Evolutionary conservation across 108 stramenopile species (phyloP).

Genomic region (Schizochytrium sp.): DNA sequence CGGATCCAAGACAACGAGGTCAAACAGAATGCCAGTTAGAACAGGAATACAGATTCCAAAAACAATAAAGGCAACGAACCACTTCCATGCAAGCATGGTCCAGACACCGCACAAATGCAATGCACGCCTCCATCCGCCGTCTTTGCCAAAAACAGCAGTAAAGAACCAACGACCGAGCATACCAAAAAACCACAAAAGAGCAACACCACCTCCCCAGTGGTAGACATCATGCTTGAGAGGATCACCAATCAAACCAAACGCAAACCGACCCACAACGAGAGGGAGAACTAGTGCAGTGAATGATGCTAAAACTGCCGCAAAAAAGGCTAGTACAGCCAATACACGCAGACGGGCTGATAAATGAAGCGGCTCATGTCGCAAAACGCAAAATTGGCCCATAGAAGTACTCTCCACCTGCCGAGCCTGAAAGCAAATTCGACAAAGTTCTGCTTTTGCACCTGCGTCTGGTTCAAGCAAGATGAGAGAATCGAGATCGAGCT

Average conservation of each 20-base stretch:
- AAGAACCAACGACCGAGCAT: conserved; percentile 33
- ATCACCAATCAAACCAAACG: conserved; percentile 44
- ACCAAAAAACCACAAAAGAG: not conserved
- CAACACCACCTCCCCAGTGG: conserved; percentile 17
- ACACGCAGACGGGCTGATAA: conserved; percentile 8
- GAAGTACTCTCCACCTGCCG: conserved; percentile 9
- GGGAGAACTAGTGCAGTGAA: conserved; percentile 46
- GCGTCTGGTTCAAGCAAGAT: conserved; percentile 36
- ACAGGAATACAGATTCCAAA: conserved; percentile 13
- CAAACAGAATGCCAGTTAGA: not conserved
- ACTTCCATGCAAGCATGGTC: not conserved
- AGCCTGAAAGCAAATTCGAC: conserved; percentile 45
- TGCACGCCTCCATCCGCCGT: conserved; percentile 46
- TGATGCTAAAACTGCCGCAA: conserved; percentile 38
- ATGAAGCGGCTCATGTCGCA: conserved; percentile 23
- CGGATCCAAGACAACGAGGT: conserved; percentile 17
- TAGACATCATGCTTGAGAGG: conserved; percentile 55
- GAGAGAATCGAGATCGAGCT: not conserved
- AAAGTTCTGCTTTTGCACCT: not conserved
- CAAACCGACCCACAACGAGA: not conserved
- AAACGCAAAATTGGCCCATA: conserved; percentile 44
- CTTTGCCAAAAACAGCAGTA: conserved; percentile 20
- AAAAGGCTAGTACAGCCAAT: not conserved
- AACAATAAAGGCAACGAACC: conserved; percentile 16
- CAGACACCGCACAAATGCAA: conserved; percentile 9